Evolutionary conservation across 768 basidiomycete species (phyloP), one percentile per base, ranked within the genome.

Genomic region (Antrodiella citrinella): DNA sequence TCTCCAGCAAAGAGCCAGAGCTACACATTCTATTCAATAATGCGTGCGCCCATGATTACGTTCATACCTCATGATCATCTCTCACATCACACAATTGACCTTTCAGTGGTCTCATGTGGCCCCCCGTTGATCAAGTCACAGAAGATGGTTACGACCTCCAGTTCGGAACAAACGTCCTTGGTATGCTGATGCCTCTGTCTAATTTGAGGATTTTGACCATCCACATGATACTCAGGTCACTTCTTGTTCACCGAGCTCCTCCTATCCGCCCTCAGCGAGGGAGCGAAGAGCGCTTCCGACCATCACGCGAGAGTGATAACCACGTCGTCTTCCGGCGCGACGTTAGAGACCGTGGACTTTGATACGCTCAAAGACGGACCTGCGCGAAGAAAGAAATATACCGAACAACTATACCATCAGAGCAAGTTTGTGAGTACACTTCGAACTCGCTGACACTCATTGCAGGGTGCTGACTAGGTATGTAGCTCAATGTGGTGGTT

Each of bases 111-210:
- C 64, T 72, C 1, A 69, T 70, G 67, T 35, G 4, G 1, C 53
- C 64, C 0, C 67, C 67, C 0, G 47, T 62, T 0, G 61, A 67
- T 0, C 50, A 51, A 48, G 18, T 73, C 9, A 72, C 72, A 1
- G 59, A 54, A 3, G 64, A 72, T 21, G 69, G 67, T 0, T 72
- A 72, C 40, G 72, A 72, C 47, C 56, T 72, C 12, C 69, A 65
- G 50, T 69, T 69, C 10, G 67, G 63, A 3, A 69, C 64, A 19
- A 68, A 67, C 50, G 65, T 66, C 19, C 57, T 71, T 13, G 67
- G 66, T 54, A 38, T 23, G 52, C 47, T 30, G 30, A 11, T 52
- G 48, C n/a, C 24, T 10, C 45, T 57, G 19, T 26, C 19, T 10
- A 11, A 26, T 42, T 21, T 15, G 18, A 19, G 13, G 0, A 26